Conservation (phyloP, 352 stramenopile genomes). For the Globisporangium abappressorium region DNA sequence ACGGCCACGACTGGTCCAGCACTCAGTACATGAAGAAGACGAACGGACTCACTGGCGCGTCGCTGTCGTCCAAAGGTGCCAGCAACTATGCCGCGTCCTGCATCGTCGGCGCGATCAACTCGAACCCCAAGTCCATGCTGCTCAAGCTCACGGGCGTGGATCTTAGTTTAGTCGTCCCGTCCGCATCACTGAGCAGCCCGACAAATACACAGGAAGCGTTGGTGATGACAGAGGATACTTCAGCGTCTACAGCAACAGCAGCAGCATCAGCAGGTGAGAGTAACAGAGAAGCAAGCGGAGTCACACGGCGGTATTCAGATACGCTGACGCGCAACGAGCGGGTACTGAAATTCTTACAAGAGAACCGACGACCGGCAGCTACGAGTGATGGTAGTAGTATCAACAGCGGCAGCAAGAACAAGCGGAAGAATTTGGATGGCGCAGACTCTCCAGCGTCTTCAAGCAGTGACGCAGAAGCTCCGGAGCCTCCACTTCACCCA, state of each 20-base stretch:
- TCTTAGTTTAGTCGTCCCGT: conserved; percentile 43
- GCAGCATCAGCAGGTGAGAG: conserved; percentile 1
- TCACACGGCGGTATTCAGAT: conserved; percentile 33
- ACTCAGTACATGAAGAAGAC: conserved; percentile 85
- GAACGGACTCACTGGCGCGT: conserved; percentile 48
- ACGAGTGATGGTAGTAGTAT: neutral
- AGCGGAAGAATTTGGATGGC: conserved; percentile 52
- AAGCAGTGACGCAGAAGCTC: conserved; percentile 20
- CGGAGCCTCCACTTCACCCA: conserved; percentile 31
- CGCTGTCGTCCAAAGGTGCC: conserved; percentile 59
- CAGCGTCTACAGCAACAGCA: neutral
- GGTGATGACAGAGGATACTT: neutral
- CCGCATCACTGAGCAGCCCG: neutral
- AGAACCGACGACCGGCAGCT: conserved; percentile 16
- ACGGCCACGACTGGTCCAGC: conserved; percentile 81
- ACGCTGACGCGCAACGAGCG: conserved; percentile 53
- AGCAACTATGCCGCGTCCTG: conserved; percentile 75
- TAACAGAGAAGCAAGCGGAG: neutral
- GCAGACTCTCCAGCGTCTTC: conserved; percentile 11
- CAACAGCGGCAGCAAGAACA: conserved; percentile 27
- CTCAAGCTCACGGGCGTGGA: conserved; percentile 82
- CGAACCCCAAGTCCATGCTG: conserved; percentile 59
- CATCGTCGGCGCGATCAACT: conserved; percentile 67
- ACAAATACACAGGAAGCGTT: neutral
- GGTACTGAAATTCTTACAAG: conserved; percentile 50